Percentiles rank a stretch among this genome's conserved stretches.
phyloP scores from a whole-genome alignment of 2,329 filamentous ascomycete genomes.

The Diaporthe ilicicola region DNA sequence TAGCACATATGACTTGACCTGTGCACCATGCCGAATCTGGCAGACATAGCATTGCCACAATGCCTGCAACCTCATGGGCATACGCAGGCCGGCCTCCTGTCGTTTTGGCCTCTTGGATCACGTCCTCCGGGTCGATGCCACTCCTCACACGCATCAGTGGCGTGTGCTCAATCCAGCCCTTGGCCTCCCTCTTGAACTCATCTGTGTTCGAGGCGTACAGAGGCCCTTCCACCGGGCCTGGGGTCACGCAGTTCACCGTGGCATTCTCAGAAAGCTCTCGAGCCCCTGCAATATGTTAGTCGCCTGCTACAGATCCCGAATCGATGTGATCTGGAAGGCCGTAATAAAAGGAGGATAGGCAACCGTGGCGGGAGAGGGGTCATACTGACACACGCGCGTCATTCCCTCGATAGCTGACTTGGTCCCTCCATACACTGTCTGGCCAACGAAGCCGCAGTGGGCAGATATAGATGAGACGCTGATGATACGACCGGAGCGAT shows the following conservation, averaged over 20 bases:
- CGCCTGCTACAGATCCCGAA: too few relatives aligned
- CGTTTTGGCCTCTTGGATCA: conserved; percentile 66
- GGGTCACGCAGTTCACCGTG: conserved; percentile 67
- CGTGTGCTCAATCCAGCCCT: conserved; percentile 56
- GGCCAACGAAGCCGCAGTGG: conserved; percentile 59
- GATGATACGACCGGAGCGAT: conserved; percentile 68
- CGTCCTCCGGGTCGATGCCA: conserved; percentile 67
- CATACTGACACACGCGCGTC: conserved; percentile 67
- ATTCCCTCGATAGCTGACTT: conserved; percentile 68
- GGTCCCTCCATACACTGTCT: conserved; percentile 65
- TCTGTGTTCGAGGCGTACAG: conserved; percentile 57
- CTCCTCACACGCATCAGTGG: conserved; percentile 70
- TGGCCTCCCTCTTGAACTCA: conserved; percentile 52
- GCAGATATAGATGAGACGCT: conserved; percentile 64
- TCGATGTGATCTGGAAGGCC: too few relatives aligned
- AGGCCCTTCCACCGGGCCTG: conserved; percentile 62
- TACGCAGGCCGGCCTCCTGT: conserved; percentile 71
- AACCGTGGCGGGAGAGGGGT: too few relatives aligned
- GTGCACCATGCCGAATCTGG: conserved; percentile 80
- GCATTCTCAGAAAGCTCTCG: conserved; percentile 61
- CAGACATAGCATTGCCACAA: conserved; percentile 79
- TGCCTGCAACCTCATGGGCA: conserved; percentile 75
- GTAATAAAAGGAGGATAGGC: too few relatives aligned
- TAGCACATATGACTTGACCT: conserved; percentile 81
- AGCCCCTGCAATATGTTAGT: too few relatives aligned